phyloP scores from a whole-genome alignment of 805 yeast species.

The Saccharomyces paradoxus region DNA sequence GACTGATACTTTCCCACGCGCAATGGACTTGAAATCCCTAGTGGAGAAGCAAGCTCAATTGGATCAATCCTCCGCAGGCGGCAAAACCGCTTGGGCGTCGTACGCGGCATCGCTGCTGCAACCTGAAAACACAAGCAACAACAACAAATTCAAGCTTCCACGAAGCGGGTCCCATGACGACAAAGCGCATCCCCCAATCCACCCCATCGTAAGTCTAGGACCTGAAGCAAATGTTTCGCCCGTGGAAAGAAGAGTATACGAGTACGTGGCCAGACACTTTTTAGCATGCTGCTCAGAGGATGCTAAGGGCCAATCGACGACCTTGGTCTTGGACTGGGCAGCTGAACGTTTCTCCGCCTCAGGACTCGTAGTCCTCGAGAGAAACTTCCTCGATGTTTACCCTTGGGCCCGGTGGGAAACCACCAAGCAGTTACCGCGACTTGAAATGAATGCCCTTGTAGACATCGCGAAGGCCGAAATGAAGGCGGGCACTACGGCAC shows the following conservation, averaged over 20 bases:
- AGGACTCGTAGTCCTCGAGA: constrained; percentile 67
- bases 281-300: constrained; percentile 88
- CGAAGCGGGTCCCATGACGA: constrained; percentile 80
- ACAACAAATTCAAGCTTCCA: constrained; percentile 52
- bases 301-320: constrained; percentile 68
- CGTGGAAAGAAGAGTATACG: constrained; percentile 67
- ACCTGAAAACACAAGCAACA: constrained; percentile 10
- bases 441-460: constrained; percentile 49
- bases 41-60: constrained; percentile 48
- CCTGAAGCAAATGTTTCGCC: constrained; percentile 19
- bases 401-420: constrained; percentile 71
- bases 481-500: constrained; percentile 65
- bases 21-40: constrained; percentile 60
- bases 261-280: constrained; percentile 76
- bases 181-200: constrained; percentile 97
- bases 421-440: constrained; percentile 56
- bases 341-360: constrained; percentile 60
- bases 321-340: constrained; percentile 66
- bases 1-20: constrained; percentile 74
- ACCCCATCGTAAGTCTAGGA: constrained; percentile 50
- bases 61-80: constrained; percentile 29
- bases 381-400: constrained; percentile 75
- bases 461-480: constrained; percentile 50
- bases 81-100: constrained; percentile 77
- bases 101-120: constrained; percentile 45